These are phyloP conservation scores for Kwoniella dendrophila DNA, from an alignment of 768 basidiomycete genomes.

Conservation along the genomic window DNA sequence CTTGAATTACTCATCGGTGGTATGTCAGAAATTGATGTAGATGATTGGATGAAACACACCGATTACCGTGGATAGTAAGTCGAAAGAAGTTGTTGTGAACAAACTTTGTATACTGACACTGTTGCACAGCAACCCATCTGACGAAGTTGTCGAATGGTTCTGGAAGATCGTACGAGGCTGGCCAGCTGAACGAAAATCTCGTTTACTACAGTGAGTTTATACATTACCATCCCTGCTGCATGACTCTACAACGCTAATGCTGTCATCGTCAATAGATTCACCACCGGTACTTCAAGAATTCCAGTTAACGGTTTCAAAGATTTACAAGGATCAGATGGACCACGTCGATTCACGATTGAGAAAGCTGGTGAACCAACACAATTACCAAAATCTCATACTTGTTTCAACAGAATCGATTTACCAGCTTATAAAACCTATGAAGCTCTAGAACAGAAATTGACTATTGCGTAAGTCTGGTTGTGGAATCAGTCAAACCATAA, in stretches of 20 bases:
- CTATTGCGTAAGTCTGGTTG: slow-evolving; percentile 62
- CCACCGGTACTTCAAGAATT: slow-evolving; percentile 93
- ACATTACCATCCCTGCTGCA: too few species aligned
- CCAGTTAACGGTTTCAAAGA: slow-evolving; percentile 90
- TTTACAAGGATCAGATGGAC: slow-evolving; percentile 95
- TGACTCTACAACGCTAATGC: too few species aligned
- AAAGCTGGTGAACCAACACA: slow-evolving; percentile 96
- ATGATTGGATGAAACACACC: slow-evolving; percentile 99
- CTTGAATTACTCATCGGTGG: slow-evolving; percentile 95
- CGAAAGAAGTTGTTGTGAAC: too few species aligned
- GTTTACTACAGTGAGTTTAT: slow-evolving; percentile 6
- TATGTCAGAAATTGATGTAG: slow-evolving; percentile 99
- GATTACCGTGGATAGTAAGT: slow-evolving; percentile 75
- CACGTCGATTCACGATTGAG: slow-evolving; percentile 94
- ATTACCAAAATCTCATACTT: slow-evolving; percentile 95
- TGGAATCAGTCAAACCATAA: slow-evolving; percentile 1
- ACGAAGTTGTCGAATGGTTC: slow-evolving; percentile 88
- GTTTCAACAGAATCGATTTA: slow-evolving; percentile 86
- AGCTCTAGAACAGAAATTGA: slow-evolving; percentile 90
- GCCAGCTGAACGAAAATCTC: slow-evolving; percentile 88
- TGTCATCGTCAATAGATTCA: slow-evolving; percentile 61
- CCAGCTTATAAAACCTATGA: slow-evolving; percentile 98
- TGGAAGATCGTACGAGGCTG: slow-evolving; percentile 98
- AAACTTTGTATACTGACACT: too few species aligned
- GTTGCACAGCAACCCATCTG: slow-evolving; percentile 54